Evolutionary conservation across 495 filamentous ascomycete species (phyloP), one percentile per base, ranked within the genome.

Genomic region (Jackrogersella multiformis): DNA sequence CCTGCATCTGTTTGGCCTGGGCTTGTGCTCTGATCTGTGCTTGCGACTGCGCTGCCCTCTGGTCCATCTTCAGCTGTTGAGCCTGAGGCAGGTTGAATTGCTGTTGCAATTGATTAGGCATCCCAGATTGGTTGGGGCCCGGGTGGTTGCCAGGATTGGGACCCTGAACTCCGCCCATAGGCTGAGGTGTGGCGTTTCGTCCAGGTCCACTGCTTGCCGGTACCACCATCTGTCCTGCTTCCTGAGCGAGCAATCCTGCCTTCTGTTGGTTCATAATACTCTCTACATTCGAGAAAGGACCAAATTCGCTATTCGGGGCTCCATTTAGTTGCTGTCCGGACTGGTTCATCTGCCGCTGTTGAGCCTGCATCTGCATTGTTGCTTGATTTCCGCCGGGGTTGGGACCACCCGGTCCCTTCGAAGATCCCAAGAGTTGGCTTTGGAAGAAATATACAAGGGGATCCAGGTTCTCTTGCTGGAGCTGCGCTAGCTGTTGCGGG

Each of bases 211-310:
- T 74, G 49, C 76, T 84, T 0, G 76, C 80, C 30, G 84, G 84
- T 0, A 86, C 84, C 2, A 84, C 82, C 63, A 81, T 77, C 58
- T 84, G 81, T 4, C 83, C 83, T 16, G 78, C 73, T 66, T 81
- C 71, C 63, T 84, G 77, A 8, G 83, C 81, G 16, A 80, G 72
- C 28, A 82, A 66, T 1, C 76, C 81, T 4, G 70, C 76, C 44
- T 80, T 77, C 45, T 83, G 82, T 58, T 85, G 79, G 42, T 78
- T 80, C 46, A 81, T 77, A 21, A 85, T 81, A 52, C 74, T 79
- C 39, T 83, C 82, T 42, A 86, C 75, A 46, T 79, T 82, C 10
- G 77, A 68, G 21, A 80, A 76, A 4, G 68, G 66, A 12, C 74
- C 73, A 45, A 81, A 77, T 42, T 76, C 76, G 53, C 74, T 72